Base-by-base conservation (phyloP, 306 rosid species). In the Vicia villosa region DNA sequence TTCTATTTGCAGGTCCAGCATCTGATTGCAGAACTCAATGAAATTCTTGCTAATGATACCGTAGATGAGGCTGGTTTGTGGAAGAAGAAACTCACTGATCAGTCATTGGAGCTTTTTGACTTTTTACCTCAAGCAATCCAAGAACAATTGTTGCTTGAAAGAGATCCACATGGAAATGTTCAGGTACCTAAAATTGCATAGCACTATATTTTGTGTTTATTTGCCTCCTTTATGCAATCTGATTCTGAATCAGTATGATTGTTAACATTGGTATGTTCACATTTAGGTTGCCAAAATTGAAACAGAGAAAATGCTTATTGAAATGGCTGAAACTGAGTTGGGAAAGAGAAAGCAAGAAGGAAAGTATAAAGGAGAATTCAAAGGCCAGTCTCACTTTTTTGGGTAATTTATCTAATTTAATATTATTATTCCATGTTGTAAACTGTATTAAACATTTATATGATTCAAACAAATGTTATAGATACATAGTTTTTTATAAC, bases 91-190 rank as follows among this genome's bases (percentile, higher is more conserved):
- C 97, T 95, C 49, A 74, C 86, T 21, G 79, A 83, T 51, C 97
- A 89, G 75, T 95, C 97, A 60, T 79, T 89, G 57, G 60, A 84
- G 68, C 99, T 95, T 74, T 95, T 95, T 79, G 99, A 91, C 1
- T 79, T 95, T 60, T 80, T 95, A 78, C 99, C 99, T 77, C 82
- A 67, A 91, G 96, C 96, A 73, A 95, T 95, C 78, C 97, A 95
- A 81, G 99, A 95, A 83, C 99, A 95, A 61, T 70, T 95, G 87
- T 80, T 95, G 97, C 99, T 95, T 73, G 99, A 95, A 80, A 89
- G 99, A 83, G 99, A 95, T 83, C 99, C 99, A n/a, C 99, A 95
- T 76, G 99, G 99, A 84, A 95, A 95, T 82, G 99, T 95, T 56
- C 99, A 95, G 97, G 99, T 89, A 63, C 55, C 28, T 79, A 30